phyloP scores from a whole-genome alignment of 345 rosid species.

The Acer saccharum region DNA sequence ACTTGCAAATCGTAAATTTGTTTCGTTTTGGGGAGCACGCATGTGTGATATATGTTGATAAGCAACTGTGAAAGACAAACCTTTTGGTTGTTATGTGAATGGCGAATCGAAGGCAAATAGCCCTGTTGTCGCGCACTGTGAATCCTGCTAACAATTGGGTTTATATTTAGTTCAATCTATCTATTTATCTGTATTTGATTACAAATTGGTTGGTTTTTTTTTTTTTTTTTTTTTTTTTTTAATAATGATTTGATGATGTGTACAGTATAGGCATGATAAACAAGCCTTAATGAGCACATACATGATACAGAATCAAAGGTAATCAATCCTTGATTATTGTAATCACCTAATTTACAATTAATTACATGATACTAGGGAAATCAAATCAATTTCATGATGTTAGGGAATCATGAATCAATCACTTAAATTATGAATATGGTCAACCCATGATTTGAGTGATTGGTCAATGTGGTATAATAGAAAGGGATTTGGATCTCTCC shows the following conservation, averaged over 20 bases:
- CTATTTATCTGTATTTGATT: not conserved
- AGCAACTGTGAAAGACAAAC: not conserved
- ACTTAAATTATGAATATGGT: no score
- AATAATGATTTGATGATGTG: no score
- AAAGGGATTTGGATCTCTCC: no score
- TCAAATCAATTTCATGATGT: no score
- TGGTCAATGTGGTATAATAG: no score
- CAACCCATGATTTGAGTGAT: no score
- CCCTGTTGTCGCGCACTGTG: slow-evolving; percentile 52
- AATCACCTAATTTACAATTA: no score
- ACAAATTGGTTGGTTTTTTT: not conserved
- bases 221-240: no score
- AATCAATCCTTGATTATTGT: no score
- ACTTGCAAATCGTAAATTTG: not conserved
- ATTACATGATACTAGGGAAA: no score
- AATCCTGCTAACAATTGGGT: slow-evolving; percentile 94
- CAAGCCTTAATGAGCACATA: not conserved
- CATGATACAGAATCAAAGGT: no score
- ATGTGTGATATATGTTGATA: not conserved
- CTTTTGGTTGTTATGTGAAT: slow-evolving; percentile 58
- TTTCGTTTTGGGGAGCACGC: not conserved
- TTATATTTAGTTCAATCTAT: not conserved
- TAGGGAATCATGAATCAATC: no score
- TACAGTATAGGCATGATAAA: not conserved
- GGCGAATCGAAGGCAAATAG: slow-evolving; percentile 83